Evolutionary conservation across 2,329 filamentous ascomycete genomes (phyloP), one percentile per base, ranked within the genome.

Genomic region (Scleromitrula shiraiana): DNA sequence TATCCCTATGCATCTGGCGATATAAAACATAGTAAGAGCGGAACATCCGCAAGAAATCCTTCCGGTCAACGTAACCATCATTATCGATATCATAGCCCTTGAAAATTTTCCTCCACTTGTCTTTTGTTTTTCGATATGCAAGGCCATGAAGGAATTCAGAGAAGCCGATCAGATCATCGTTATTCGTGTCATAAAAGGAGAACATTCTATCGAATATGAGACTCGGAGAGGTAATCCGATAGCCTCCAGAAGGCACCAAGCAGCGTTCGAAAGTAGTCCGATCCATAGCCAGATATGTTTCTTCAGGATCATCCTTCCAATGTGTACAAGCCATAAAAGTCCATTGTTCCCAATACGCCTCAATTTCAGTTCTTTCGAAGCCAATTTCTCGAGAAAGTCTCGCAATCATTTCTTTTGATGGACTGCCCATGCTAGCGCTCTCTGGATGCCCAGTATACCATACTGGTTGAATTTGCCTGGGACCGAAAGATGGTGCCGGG

Each of bases 151-250:
- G 70, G 61, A 96, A 98, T 64, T 98, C 93, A 41, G 88, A 77
- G 57, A 98, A 97, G 7, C 87, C 86, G 59, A 98, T 96, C 7
- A 95, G 71, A 19, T 85, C 86, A 62, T 98, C 88, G 35, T 80
- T 77, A 64, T 97, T 91, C 26, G 83, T 86, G 66, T 98, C 93
- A 65, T 96, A 98, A 65, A 96, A 96, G 42, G 86, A 80, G 67
- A 97, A 98, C 78, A 96, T 93, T 56, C 93, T 85, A 64, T 98
- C 91, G 62, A 95, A 93, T 50, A 98, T 87, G 12, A 95, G 77
- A 63, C 94, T 96, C 1, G 91, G 88, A 0, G 84, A 77, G 9
- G 85, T 80, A 47, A 88, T 83, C 26, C 83, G 78, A 50, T 81
- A 78, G n/a, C 84, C 85, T 12, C 85, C 86, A n/a, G 85, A 85